These are phyloP conservation scores for Carex kokanica DNA, from an alignment of 176 grass and related monocot genomes.

Conservation along the genomic window DNA sequence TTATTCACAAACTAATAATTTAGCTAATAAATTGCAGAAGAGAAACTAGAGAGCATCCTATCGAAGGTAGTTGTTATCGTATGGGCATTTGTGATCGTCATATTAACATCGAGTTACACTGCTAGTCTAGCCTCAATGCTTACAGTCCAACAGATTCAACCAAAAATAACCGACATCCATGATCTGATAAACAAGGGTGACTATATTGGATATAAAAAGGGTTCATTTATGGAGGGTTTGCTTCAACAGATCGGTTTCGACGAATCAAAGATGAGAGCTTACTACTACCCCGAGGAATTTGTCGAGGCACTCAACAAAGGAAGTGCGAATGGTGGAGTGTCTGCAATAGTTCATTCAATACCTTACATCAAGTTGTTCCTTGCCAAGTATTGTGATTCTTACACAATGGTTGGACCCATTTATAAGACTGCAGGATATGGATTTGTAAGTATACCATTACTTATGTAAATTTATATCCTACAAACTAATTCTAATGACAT, in stretches of 20 bases:
- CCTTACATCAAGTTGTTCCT: constrained; percentile 56
- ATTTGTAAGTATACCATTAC: constrained; percentile 41
- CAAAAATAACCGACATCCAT: constrained; percentile 32
- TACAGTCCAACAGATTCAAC: constrained; percentile 45
- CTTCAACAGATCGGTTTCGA: constrained; percentile 40
- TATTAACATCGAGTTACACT: constrained; percentile 56
- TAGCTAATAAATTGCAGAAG: constrained; percentile 34
- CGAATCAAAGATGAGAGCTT: constrained; percentile 23
- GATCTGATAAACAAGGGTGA: constrained; percentile 43
- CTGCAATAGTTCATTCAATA: constrained; percentile 39
- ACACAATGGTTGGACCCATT: constrained; percentile 55
- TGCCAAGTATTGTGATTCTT: constrained; percentile 38
- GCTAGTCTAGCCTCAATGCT: constrained; percentile 50
- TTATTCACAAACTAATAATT: no score
- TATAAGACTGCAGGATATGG: constrained; percentile 52
- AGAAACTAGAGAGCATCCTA: constrained; percentile 36
- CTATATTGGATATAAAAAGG: constrained; percentile 33
- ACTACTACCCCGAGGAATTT: constrained; percentile 14
- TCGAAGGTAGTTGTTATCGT: constrained; percentile 31
- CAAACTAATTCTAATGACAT: background rate
- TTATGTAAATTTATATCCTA: background rate
- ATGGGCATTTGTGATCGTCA: constrained; percentile 36
- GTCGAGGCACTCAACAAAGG: constrained; percentile 41
- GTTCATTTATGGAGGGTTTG: constrained; percentile 40
- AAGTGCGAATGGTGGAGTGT: constrained; percentile 53